Conservation (phyloP, 139 green algal genomes). For the Chlorella sp. region DNA sequence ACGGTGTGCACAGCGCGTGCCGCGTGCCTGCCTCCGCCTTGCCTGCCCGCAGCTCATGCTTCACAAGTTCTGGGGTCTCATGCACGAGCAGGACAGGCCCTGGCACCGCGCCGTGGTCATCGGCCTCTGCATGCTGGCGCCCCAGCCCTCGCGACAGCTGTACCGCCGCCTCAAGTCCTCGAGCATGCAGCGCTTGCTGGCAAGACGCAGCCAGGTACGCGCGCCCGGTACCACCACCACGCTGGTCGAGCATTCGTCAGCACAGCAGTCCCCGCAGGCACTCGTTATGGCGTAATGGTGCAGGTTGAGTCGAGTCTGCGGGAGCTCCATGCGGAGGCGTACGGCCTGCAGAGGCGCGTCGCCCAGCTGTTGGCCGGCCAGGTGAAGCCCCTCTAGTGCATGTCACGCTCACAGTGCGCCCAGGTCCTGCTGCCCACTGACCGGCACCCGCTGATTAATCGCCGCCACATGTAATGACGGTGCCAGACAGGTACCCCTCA, state of each 20-base stretch:
- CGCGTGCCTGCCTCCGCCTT: too few relatives aligned
- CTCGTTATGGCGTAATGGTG: background rate
- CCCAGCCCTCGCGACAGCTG: background rate
- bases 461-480: background rate
- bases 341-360: background rate
- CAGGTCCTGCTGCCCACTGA: background rate
- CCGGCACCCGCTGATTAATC: background rate
- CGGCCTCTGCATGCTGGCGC: conserved; percentile 23
- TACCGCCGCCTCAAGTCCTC: conserved; percentile 16
- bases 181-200: conserved; percentile 18
- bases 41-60: conserved; percentile 20
- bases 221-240: background rate
- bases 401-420: background rate
- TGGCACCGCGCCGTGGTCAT: conserved; percentile 27
- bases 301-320: background rate
- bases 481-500: too few relatives aligned
- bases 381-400: background rate
- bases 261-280: background rate
- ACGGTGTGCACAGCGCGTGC: background rate
- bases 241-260: background rate
- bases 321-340: background rate
- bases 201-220: conserved; percentile 8
- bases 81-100: conserved; percentile 32
- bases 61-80: conserved; percentile 33
- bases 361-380: background rate